These are phyloP conservation scores for Zygotorulaspora chibaensis DNA, from an alignment of 805 yeast species.

Conservation along the genomic window DNA sequence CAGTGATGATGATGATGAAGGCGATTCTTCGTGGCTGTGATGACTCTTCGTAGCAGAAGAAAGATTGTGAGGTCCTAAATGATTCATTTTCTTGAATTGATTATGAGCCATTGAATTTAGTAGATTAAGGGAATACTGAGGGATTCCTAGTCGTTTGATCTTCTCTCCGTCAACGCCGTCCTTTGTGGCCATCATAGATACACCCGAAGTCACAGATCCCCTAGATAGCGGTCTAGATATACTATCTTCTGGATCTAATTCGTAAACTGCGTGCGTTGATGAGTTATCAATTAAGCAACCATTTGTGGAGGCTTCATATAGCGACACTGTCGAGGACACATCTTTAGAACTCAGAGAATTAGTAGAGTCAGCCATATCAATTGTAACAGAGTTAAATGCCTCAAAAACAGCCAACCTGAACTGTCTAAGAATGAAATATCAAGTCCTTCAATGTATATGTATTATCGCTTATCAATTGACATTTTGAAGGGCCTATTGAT, in stretches of 20 bases:
- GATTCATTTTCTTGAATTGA: conserved; percentile 13
- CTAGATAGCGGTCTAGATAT: conserved; percentile 57
- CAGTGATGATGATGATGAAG: conserved; percentile 7
- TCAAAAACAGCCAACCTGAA: background rate
- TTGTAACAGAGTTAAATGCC: too few species aligned
- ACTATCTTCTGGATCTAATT: conserved; percentile 24
- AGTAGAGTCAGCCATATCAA: conserved; percentile 21
- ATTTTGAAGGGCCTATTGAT: too few species aligned
- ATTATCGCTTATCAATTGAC: too few species aligned
- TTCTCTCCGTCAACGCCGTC: conserved; percentile 68
- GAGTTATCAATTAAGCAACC: conserved; percentile 16
- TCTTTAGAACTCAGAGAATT: conserved; percentile 23
- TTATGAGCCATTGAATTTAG: conserved; percentile 35
- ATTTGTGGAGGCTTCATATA: conserved; percentile 16
- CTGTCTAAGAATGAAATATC: too few species aligned
- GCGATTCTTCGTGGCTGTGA: conserved; percentile 5
- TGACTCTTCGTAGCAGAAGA: conserved; percentile 4
- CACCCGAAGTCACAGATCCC: conserved; percentile 57
- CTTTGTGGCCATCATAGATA: conserved; percentile 71
- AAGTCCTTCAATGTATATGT: too few species aligned
- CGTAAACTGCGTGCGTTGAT: conserved; percentile 22
- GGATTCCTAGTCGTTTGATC: conserved; percentile 43
- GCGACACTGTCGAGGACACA: conserved; percentile 22
- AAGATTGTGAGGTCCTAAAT: conserved; percentile 1
- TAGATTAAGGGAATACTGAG: conserved; percentile 38